Conservation (phyloP, 176 grass and related monocot genomes). For the Carex kokanica region DNA sequence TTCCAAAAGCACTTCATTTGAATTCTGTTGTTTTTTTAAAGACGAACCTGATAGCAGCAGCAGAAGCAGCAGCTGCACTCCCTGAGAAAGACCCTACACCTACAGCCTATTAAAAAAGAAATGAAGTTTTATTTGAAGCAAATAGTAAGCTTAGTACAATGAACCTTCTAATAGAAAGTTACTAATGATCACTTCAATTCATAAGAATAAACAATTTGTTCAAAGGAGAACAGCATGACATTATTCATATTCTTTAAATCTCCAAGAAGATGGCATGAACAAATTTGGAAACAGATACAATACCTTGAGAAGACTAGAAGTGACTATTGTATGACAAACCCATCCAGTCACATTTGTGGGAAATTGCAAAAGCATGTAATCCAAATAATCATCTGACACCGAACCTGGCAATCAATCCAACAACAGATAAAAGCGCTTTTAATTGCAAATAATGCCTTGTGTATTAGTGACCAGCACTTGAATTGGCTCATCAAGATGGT, state of each 20-base stretch:
- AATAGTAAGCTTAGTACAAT: slow-evolving; percentile 16
- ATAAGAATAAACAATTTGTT: not conserved
- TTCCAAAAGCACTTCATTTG: not conserved
- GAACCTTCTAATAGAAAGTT: slow-evolving; percentile 42
- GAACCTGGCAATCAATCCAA: slow-evolving; percentile 44
- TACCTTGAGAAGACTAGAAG: slow-evolving; percentile 92
- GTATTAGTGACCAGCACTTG: not conserved
- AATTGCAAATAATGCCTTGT: not conserved
- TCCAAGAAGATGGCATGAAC: not conserved
- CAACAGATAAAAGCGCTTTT: not conserved
- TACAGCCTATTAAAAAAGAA: slow-evolving; percentile 61
- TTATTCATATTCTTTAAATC: not conserved
- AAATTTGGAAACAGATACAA: slow-evolving; percentile 6
- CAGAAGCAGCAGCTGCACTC: slow-evolving; percentile 80
- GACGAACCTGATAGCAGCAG: slow-evolving; percentile 80
- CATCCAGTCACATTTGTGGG: slow-evolving; percentile 97
- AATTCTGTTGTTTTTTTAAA: not conserved
- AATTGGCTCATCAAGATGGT: too few relatives aligned
- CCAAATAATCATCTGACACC: slow-evolving; percentile 88
- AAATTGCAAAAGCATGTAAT: slow-evolving; percentile 86
- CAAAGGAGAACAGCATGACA: not conserved
- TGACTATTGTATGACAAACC: slow-evolving; percentile 83
- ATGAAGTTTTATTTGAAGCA: slow-evolving; percentile 20
- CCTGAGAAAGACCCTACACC: slow-evolving; percentile 77
- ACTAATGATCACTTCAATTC: not conserved